These are phyloP conservation scores for Primulina tabacum DNA, from an alignment of 257 asterid genomes.

Conservation along the genomic window DNA sequence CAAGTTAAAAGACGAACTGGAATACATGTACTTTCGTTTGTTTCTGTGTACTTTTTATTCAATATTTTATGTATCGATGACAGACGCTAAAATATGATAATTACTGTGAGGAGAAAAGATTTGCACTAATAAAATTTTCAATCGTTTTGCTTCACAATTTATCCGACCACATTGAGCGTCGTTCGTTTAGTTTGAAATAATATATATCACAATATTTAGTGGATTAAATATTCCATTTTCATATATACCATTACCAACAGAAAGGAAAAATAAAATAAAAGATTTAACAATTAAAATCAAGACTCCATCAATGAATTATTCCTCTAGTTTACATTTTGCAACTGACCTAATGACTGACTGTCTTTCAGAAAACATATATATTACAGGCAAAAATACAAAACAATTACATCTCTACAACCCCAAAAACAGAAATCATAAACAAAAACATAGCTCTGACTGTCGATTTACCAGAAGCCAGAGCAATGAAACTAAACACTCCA, in stretches of 20 bases:
- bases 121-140: too few species aligned
- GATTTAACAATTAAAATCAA: neutral
- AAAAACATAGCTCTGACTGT: conserved; percentile 10
- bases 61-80: too few species aligned
- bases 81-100: too few species aligned
- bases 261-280: too few species aligned
- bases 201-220: too few species aligned
- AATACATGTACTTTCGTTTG: too few species aligned
- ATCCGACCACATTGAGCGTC: too few species aligned
- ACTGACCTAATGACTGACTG: neutral
- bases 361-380: neutral
- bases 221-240: neutral
- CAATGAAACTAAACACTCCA: conserved; percentile 23
- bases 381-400: conserved; percentile 21
- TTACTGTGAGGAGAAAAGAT: too few species aligned
- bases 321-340: neutral
- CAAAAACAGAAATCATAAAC: conserved; percentile 26
- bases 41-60: too few species aligned
- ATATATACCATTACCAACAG: neutral
- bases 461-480: conserved; percentile 16
- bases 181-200: too few species aligned
- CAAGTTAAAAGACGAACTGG: too few species aligned
- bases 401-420: conserved; percentile 22
- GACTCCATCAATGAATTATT: neutral
- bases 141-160: too few species aligned